phyloP scores from a whole-genome alignment of 2,329 filamentous ascomycete genomes.

The Exophiala sp. region DNA sequence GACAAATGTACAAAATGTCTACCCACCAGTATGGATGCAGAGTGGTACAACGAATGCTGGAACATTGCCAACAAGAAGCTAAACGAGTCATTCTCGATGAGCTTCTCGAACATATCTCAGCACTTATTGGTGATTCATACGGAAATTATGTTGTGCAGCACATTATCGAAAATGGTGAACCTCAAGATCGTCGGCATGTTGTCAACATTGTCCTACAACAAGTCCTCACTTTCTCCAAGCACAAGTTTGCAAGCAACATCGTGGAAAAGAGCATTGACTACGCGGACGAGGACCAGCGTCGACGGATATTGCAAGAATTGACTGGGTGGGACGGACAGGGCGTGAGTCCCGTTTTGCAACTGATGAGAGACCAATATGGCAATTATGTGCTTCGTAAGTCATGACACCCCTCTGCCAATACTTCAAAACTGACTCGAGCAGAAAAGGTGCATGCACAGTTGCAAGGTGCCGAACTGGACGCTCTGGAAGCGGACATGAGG shows the following conservation, averaged over 20 bases:
- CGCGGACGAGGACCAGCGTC: conserved; percentile 66
- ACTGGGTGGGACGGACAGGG: conserved; percentile 61
- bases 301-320: conserved; percentile 63
- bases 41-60: conserved; percentile 87
- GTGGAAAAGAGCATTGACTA: conserved; percentile 86
- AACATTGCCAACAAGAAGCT: conserved; percentile 71
- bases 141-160: conserved; percentile 97
- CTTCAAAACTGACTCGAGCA: conserved; percentile 40
- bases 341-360: conserved; percentile 64
- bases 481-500: conserved; percentile 62
- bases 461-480: conserved; percentile 56
- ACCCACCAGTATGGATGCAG: conserved; percentile 84
- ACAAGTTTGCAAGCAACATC: conserved; percentile 96
- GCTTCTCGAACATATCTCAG: conserved; percentile 67
- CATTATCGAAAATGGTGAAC: conserved; percentile 73
- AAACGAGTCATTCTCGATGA: conserved; percentile 71
- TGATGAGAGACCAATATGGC: conserved; percentile 88
- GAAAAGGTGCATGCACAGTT: conserved; percentile 74
- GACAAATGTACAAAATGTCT: conserved; percentile 69
- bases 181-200: conserved; percentile 68
- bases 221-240: conserved; percentile 75
- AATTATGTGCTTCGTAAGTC: conserved; percentile 95
- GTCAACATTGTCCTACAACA: conserved; percentile 70
- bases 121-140: conserved; percentile 79
- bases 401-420: neutral